Evolutionary conservation across 1,139 yeast genomes (phyloP).

Genomic region (Hansenula sp.): DNA sequence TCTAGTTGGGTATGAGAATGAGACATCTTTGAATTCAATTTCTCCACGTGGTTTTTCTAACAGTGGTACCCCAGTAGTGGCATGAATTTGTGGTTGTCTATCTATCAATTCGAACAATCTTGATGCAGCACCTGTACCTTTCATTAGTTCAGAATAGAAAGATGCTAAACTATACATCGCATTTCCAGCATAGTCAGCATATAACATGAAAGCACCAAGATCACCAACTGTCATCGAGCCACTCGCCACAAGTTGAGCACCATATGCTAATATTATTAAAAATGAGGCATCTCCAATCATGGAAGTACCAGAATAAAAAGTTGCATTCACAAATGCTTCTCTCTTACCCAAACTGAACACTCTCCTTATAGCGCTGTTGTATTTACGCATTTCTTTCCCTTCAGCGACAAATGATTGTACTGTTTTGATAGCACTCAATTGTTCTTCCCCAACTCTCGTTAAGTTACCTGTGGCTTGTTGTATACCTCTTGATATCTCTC

Average conservation of each 20-base stretch:
- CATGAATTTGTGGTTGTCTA: constrained; percentile 62
- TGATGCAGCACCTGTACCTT: constrained; percentile 95
- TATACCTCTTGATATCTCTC: constrained; percentile 67
- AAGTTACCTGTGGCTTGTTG: constrained; percentile 85
- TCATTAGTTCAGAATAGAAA: constrained; percentile 91
- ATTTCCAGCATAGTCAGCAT: constrained; percentile 87
- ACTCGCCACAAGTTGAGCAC: constrained; percentile 69
- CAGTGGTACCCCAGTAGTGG: constrained; percentile 51
- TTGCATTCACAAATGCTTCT: constrained; percentile 76
- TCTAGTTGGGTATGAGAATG: constrained; percentile 84
- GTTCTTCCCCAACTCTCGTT: constrained; percentile 90
- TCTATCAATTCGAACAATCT: constrained; percentile 85
- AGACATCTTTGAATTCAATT: constrained; percentile 61
- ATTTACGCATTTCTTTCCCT: constrained; percentile 53
- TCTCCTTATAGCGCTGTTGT: constrained; percentile 66
- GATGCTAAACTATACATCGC: constrained; percentile 88
- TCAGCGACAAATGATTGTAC: constrained; percentile 91
- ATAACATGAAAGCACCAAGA: constrained; percentile 87
- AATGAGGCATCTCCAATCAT: constrained; percentile 79
- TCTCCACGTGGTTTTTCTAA: constrained; percentile 37
- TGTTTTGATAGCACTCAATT: constrained; percentile 78
- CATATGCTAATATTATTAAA: constrained; percentile 70
- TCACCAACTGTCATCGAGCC: constrained; percentile 83
- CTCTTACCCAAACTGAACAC: constrained; percentile 71
- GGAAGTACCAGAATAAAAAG: constrained; percentile 75